Evolutionary conservation across 768 basidiomycete species (phyloP).

Genomic region (Pleurotus ostreatus): DNA sequence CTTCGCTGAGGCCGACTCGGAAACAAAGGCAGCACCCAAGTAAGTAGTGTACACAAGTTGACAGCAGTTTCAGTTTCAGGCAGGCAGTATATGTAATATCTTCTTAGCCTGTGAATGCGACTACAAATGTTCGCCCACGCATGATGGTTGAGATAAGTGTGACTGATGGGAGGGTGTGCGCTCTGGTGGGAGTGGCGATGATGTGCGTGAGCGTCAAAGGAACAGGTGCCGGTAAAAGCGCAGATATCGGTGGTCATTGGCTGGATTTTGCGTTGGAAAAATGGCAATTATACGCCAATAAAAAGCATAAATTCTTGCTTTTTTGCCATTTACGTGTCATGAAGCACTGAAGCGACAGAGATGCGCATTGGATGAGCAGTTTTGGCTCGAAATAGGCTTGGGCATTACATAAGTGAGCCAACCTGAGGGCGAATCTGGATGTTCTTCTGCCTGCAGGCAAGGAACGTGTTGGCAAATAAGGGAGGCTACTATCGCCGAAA

Average conservation of each 20-base stretch:
- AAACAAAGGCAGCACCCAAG: too few species aligned
- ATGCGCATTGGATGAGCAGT: neutral
- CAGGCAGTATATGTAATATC: constrained; percentile 1
- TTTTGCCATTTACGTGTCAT: neutral
- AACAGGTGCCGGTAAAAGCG: neutral
- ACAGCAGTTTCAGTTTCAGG: too few species aligned
- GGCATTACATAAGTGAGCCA: constrained; percentile 42
- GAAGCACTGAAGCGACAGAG: neutral
- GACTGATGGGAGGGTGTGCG: constrained; percentile 42
- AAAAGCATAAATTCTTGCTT: too few species aligned
- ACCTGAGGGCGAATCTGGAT: constrained; percentile 34
- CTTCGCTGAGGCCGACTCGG: too few species aligned
- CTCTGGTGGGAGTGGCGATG: constrained; percentile 6
- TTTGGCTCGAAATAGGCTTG: neutral
- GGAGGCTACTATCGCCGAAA: constrained; percentile 40
- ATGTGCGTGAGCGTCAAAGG: constrained; percentile 1
- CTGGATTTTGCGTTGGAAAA: too few species aligned
- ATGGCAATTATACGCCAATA: too few species aligned
- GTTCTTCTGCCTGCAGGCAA: constrained; percentile 68
- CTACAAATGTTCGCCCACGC: constrained; percentile 8
- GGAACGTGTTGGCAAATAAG: constrained; percentile 68
- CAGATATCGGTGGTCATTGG: neutral
- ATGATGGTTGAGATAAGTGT: constrained; percentile 36
- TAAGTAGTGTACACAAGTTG: too few species aligned
- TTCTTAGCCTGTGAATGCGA: constrained; percentile 13